Conservation (phyloP, 2,329 filamentous ascomycete species). For the Trichocomaceae sp. region DNA sequence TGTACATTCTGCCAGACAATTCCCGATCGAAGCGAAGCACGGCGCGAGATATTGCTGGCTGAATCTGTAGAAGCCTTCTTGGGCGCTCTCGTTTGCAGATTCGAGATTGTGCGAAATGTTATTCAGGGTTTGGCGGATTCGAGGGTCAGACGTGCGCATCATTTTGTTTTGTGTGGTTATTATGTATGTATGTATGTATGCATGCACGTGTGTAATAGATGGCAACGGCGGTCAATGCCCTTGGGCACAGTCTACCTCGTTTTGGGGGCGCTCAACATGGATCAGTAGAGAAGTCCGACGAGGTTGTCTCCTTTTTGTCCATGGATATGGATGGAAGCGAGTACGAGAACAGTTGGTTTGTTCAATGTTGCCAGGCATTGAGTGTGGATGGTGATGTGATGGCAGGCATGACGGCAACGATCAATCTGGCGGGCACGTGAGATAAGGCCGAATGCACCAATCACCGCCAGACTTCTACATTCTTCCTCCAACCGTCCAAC, state of each 20-base stretch:
- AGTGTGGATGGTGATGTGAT: neutral
- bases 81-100: constrained; percentile 83
- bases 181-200: neutral
- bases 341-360: neutral
- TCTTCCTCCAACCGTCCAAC: too few species aligned
- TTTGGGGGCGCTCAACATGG: neutral
- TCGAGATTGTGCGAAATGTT: constrained; percentile 88
- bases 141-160: constrained; percentile 66
- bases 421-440: constrained; percentile 6
- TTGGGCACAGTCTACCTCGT: neutral
- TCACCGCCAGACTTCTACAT: neutral
- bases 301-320: neutral
- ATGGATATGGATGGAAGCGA: neutral
- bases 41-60: constrained; percentile 78
- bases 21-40: constrained; percentile 62
- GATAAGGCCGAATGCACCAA: constrained; percentile 4
- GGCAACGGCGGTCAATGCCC: neutral
- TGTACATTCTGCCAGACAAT: constrained; percentile 63
- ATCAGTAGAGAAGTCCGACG: neutral
- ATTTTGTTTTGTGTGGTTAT: constrained; percentile 34
- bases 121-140: constrained; percentile 83
- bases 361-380: neutral
- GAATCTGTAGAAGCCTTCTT: constrained; percentile 82
- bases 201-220: neutral
- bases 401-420: neutral